Base-by-base conservation (phyloP, 805 yeast species). In the Komagataella populi region DNA sequence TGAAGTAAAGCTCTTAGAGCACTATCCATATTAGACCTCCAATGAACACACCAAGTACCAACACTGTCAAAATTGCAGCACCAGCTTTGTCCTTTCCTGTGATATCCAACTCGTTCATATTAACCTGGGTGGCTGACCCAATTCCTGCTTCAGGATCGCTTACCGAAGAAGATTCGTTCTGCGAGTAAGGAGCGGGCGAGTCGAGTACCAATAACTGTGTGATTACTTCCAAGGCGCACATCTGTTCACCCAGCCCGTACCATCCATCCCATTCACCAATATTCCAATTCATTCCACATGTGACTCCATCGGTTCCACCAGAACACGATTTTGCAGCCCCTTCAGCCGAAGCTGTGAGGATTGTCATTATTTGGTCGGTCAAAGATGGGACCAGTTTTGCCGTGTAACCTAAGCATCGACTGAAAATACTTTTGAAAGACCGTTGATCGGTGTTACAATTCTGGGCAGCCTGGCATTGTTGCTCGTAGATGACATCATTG, bases 381-480 rank as follows among this genome's bases (percentile, higher is more conserved):
- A 78, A 69, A 22, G 69, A 70, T 4, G 96, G 95, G 1, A 78
- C 83, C 64, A 91, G 66, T 49, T 78, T 73, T 0, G 91, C 81
- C 1, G 96, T 83, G 51, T 78, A 67, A 1, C 89, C 93, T 63
- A 90, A 65, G 63, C 82, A 82, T 52, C 96, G 72, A 1, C 88
- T 63, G 58, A 87, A 75, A 58, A 83, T 85, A 1, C 96, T 96
- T 70, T 86, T 87, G 75, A 91, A 90, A n/a, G 93, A 80, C 54
- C 96, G 74, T 71, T 90, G 96, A 71, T 90, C 97, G 51, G 78
- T 83, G 66, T 87, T 78, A 71, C 98, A 90, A 45, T 73, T 70
- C 6, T 62, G 63, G 1, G 69, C 57, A 16, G 73, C 71, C 70
- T 87, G 95, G 66, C 97, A 90, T 1, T 96, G 88, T 6, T 84